Conservation (phyloP, 176 grass and related monocot genomes). For the Thinopyrum elongatum region DNA sequence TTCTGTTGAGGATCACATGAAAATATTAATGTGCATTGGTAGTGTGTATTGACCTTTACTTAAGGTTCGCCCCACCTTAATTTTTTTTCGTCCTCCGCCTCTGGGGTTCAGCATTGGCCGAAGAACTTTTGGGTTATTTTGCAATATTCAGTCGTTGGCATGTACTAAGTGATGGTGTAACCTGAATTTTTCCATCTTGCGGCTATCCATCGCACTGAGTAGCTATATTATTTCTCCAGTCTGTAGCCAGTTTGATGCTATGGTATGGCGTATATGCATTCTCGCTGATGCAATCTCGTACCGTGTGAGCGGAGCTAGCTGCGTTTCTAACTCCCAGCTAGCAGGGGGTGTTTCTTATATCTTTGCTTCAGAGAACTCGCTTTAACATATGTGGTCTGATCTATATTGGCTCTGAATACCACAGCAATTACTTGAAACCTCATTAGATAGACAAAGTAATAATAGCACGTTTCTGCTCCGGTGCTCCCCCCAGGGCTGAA, state of each 20-base stretch:
- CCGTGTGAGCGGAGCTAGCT: not conserved
- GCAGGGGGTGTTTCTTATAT: not conserved
- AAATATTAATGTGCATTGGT: too few relatives aligned
- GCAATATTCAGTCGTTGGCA: slow-evolving; percentile 21
- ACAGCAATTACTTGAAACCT: too few relatives aligned
- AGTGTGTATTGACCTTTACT: too few relatives aligned
- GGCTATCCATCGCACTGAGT: not conserved
- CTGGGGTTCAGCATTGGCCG: not conserved
- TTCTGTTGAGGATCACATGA: too few relatives aligned
- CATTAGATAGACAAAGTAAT: too few relatives aligned
- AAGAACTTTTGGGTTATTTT: not conserved
- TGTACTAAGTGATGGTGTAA: not conserved
- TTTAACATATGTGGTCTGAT: not conserved
- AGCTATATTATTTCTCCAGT: not conserved
- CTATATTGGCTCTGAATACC: not conserved
- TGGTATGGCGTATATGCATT: not conserved
- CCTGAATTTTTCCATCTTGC: not conserved
- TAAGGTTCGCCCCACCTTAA: too few relatives aligned
- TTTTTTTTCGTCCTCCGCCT: too few relatives aligned
- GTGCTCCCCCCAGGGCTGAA: too few relatives aligned
- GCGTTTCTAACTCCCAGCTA: not conserved
- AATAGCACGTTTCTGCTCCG: too few relatives aligned
- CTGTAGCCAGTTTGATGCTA: not conserved
- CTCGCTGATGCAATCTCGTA: not conserved
- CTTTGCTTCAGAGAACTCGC: not conserved